phyloP scores from a whole-genome alignment of 805 yeast species.

The Saturnispora diversa region DNA sequence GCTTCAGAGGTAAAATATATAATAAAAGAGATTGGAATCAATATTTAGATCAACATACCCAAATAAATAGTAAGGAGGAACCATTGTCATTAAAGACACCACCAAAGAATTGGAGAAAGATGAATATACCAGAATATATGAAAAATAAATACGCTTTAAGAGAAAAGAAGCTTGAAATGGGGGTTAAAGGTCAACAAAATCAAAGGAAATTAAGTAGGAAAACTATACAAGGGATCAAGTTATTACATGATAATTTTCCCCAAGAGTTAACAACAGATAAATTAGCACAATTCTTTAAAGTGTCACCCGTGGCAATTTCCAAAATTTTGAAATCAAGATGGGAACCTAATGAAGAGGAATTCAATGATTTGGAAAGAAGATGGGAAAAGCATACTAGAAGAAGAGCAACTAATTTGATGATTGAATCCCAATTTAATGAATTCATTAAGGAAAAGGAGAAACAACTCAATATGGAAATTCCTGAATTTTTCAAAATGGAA shows the following conservation, averaged over 20 bases:
- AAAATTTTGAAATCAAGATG: constrained; percentile 72
- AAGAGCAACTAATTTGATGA: constrained; percentile 17
- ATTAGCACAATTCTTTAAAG: constrained; percentile 53
- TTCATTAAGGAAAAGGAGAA: constrained; percentile 26
- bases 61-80: constrained; percentile 13
- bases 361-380: constrained; percentile 36
- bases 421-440: constrained; percentile 22
- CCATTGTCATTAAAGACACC: constrained; percentile 20
- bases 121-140: constrained; percentile 56
- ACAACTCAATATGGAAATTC: constrained; percentile 25
- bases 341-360: constrained; percentile 57
- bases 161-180: constrained; percentile 48
- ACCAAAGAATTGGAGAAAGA: constrained; percentile 41
- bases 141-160: constrained; percentile 56
- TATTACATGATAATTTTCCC: constrained; percentile 51
- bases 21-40: constrained; percentile 25
- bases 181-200: constrained; percentile 15
- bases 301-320: constrained; percentile 77
- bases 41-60: constrained; percentile 15
- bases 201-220: constrained; percentile 68
- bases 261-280: constrained; percentile 46
- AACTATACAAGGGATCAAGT: constrained; percentile 57
- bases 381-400: constrained; percentile 45
- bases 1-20: constrained; percentile 29
- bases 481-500: constrained; percentile 24